Percentiles rank a stretch among this genome's conserved stretches.
Conservation (phyloP, 192 early-diverging fungal species). For the Coemansia sp. region DNA sequence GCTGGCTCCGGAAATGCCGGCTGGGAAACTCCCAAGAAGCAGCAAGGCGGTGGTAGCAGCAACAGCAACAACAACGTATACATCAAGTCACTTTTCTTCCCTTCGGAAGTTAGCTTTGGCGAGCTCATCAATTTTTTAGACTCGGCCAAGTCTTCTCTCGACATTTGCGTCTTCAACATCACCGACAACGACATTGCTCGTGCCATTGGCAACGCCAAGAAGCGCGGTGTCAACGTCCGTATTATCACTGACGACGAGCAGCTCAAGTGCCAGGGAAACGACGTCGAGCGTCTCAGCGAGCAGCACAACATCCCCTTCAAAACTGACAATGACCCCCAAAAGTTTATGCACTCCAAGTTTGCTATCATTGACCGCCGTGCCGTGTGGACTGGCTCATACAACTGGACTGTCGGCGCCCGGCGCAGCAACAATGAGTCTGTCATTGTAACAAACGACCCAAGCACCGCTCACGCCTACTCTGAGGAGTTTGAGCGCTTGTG, state of each 20-base stretch:
- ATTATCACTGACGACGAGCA: constrained; percentile 73
- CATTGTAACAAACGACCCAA: constrained; percentile 61
- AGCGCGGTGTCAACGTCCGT: constrained; percentile 57
- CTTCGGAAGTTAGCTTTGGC: constrained; percentile 60
- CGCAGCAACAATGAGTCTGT: constrained; percentile 68
- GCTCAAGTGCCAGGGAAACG: constrained; percentile 56
- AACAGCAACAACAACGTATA: constrained; percentile 23
- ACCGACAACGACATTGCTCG: constrained; percentile 70
- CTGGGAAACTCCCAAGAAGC: constrained; percentile 25
- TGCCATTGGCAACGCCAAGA: constrained; percentile 59
- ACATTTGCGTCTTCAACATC: constrained; percentile 72
- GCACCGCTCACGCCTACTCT: constrained; percentile 57
- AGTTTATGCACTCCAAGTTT: constrained; percentile 74
- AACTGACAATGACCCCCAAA: constrained; percentile 43
- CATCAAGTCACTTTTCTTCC: constrained; percentile 57
- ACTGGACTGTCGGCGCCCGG: constrained; percentile 57
- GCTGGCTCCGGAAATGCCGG: constrained; percentile 16
- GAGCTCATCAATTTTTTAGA: constrained; percentile 55
- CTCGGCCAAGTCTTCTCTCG: constrained; percentile 57
- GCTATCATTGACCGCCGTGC: constrained; percentile 58
- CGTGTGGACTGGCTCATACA: constrained; percentile 60
- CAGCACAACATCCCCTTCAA: constrained; percentile 54
- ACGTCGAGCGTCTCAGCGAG: constrained; percentile 53
- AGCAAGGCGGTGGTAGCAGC: not conserved
- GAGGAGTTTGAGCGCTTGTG: constrained; percentile 64